These are phyloP conservation scores for Hypoxylon sp. DNA, from an alignment of 2,329 filamentous ascomycete species.

Conservation along the genomic window DNA sequence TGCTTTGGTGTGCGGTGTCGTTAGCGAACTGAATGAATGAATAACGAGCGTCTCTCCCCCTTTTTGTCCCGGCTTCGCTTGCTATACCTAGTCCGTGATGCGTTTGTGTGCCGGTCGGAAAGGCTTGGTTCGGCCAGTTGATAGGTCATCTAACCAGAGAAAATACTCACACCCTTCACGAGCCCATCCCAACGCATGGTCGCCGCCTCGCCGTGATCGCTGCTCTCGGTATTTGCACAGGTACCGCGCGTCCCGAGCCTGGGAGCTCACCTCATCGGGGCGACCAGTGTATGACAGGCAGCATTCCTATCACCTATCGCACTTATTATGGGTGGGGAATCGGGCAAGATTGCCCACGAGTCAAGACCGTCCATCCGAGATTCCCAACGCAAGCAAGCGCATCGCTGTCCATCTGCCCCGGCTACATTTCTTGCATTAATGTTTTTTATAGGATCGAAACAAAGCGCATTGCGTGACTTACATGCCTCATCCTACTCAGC, in stretches of 20 bases:
- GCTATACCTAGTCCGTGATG: conserved; percentile 20
- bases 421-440: conserved; percentile 17
- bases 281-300: conserved; percentile 34
- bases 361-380: conserved; percentile 31
- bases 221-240: conserved; percentile 18
- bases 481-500: neutral
- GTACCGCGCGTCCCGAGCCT: conserved; percentile 33
- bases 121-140: conserved; percentile 4
- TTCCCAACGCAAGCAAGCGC: conserved; percentile 26
- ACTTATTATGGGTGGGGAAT: conserved; percentile 32
- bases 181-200: conserved; percentile 12
- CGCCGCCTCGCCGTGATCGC: conserved; percentile 17
- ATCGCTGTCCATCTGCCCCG: conserved; percentile 19
- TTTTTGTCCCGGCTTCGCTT: conserved; percentile 9
- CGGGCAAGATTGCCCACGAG: conserved; percentile 33
- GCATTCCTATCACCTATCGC: conserved; percentile 37
- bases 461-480: conserved; percentile 10
- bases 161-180: conserved; percentile 7
- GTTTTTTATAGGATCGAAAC: conserved; percentile 18
- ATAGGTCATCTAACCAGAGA: neutral
- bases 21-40: conserved; percentile 17
- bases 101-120: conserved; percentile 25
- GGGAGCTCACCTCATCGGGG: conserved; percentile 36
- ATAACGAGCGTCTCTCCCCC: neutral
- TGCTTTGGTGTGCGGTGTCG: conserved; percentile 2